These are phyloP conservation scores for Clathrus columnatus DNA, from an alignment of 768 basidiomycete species.

Conservation along the genomic window DNA sequence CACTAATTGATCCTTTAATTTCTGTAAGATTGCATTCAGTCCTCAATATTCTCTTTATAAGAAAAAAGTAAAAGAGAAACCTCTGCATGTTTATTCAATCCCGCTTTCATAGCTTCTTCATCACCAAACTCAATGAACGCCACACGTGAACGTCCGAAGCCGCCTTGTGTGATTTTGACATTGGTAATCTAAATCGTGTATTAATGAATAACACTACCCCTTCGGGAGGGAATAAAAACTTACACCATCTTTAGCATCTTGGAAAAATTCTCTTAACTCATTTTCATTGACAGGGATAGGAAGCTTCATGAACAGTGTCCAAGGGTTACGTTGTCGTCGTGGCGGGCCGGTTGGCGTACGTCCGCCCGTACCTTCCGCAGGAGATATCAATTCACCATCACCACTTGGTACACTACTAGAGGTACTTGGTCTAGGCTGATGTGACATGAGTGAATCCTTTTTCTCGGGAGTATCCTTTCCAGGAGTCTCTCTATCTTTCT, in stretches of 20 bases:
- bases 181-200: conserved; percentile 47
- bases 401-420: conserved; percentile 16
- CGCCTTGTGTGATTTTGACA: conserved; percentile 46
- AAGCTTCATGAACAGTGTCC: conserved; percentile 80
- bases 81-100: conserved; percentile 63
- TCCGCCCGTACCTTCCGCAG: conserved; percentile 37
- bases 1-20: conserved; percentile 55
- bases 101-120: conserved; percentile 76
- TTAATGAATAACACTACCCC: not conserved
- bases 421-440: conserved; percentile 18
- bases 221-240: conserved; percentile 20
- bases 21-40: conserved; percentile 31
- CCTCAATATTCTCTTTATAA: conserved; percentile 1
- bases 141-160: conserved; percentile 43
- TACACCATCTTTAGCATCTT: conserved; percentile 59
- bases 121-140: conserved; percentile 89
- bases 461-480: conserved; percentile 30
- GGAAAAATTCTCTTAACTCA: conserved; percentile 71
- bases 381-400: conserved; percentile 7
- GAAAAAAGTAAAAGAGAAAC: conserved; percentile 31
- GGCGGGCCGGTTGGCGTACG: conserved; percentile 65
- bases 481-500: conserved; percentile 43
- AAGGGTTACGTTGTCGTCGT: conserved; percentile 47
- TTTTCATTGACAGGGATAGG: conserved; percentile 43
- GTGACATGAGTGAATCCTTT: conserved; percentile 16